Base-by-base conservation (phyloP, 306 rosid species). In the Pueraria montana region DNA sequence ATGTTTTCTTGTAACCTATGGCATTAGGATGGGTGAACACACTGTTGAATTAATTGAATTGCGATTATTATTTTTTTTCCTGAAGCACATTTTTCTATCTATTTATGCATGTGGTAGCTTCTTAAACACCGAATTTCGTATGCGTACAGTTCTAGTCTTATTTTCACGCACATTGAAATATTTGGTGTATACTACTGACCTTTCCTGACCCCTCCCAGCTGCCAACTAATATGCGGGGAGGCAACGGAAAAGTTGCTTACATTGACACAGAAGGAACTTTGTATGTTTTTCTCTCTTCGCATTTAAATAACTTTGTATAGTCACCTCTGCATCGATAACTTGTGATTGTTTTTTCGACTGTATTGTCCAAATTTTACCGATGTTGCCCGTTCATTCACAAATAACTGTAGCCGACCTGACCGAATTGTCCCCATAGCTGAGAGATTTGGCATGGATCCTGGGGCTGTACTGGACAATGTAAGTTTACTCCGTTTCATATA, bases 231-330 rank as follows among this genome's bases (percentile, higher is more conserved):
- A 95, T 95, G 98, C 83, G 83, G 49, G 98, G 98, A 86, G 98
- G 98, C 80, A 93, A 92, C 63, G 98, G 98, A 79, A 95, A 95
- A 88, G 98, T 95, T 86, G 98, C 98, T 64, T 93, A 93, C 92
- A 92, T 96, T 77, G 99, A 96, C 86, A 96, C 99, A 17, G 98
- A 96, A 88, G 99, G 97, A 79, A 96, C 99, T 61, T 96, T 96
- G 99, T 92, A 93, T 88, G 94, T 82, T 85, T 76, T 74, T 46
- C 50, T 80, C 56, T 72, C 70, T 62, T 86, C 18, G 17, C 24
- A 30, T 79, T 74, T 63, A 9, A 52, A 67, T 45, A n/a, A 56
- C 59, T 62, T 14, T 3, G n/a, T 8, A 1, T 50, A 13, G 72
- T 14, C 8, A 6, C 45, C 27, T 50, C 27, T 62, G 26, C 53